These are phyloP conservation scores for Coniosporium tulheliwenetii DNA, from an alignment of 2,329 filamentous ascomycete genomes.

Conservation along the genomic window DNA sequence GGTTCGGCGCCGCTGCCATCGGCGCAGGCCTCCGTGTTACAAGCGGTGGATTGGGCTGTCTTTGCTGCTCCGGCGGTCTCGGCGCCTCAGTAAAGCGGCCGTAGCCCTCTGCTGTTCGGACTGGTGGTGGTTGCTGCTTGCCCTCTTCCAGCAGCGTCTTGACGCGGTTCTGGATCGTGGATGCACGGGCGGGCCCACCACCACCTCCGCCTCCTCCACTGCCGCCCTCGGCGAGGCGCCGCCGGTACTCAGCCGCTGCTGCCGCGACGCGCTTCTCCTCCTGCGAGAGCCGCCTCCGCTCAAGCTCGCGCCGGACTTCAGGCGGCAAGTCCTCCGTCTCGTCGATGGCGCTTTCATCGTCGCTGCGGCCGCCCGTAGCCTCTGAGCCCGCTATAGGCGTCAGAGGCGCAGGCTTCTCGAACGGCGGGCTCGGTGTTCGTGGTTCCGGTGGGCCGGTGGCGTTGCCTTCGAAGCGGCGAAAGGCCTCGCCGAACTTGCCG, in stretches of 20 bases:
- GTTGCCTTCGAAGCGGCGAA: slow-evolving; percentile 70
- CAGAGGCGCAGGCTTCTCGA: slow-evolving; percentile 9
- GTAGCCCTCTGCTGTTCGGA: slow-evolving; percentile 75
- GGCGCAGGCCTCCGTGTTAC: background rate
- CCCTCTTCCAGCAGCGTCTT: slow-evolving; percentile 73
- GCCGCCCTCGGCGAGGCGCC: slow-evolving; percentile 51
- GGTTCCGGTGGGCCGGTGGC: slow-evolving; percentile 14
- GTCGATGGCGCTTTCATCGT: slow-evolving; percentile 48
- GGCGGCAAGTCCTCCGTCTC: slow-evolving; percentile 62
- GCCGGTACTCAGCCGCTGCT: slow-evolving; percentile 77
- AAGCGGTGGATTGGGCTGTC: background rate
- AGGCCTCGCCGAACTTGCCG: slow-evolving; percentile 83
- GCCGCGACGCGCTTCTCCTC: slow-evolving; percentile 84
- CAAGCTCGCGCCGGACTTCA: slow-evolving; percentile 79
- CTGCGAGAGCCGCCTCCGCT: slow-evolving; percentile 63
- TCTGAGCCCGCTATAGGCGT: slow-evolving; percentile 67
- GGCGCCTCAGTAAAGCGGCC: slow-evolving; percentile 60
- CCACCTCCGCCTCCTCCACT: slow-evolving; percentile 26
- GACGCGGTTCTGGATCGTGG: slow-evolving; percentile 84
- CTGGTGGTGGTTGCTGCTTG: slow-evolving; percentile 34
- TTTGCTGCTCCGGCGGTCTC: background rate
- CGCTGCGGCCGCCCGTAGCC: slow-evolving; percentile 50
- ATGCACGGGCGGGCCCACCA: slow-evolving; percentile 43
- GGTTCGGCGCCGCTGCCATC: background rate
- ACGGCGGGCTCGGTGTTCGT: slow-evolving; percentile 27